These are phyloP conservation scores for Parasarocladium wereldwijsianum DNA, from an alignment of 2,329 filamentous ascomycete species.

Conservation along the genomic window DNA sequence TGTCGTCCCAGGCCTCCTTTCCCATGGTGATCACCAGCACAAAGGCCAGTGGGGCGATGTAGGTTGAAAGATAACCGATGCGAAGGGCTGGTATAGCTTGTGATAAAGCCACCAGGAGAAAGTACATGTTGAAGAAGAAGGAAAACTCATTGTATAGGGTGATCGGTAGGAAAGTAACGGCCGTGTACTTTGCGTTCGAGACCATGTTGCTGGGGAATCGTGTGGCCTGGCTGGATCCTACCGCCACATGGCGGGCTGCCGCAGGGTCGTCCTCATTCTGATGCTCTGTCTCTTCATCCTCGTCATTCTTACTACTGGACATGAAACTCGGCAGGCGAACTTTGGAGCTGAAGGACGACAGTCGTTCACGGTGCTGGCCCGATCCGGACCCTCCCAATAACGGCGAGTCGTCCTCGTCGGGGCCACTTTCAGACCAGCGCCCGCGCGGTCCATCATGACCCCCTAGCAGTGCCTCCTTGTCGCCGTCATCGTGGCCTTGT, in stretches of 20 bases:
- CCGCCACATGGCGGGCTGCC: slow-evolving; percentile 58
- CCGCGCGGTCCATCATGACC: slow-evolving; percentile 40
- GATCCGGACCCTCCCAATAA: slow-evolving; percentile 36
- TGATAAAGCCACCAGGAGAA: slow-evolving; percentile 84
- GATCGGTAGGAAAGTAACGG: slow-evolving; percentile 82
- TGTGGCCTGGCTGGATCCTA: slow-evolving; percentile 57
- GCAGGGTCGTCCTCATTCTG: slow-evolving; percentile 47
- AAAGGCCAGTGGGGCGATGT: slow-evolving; percentile 82
- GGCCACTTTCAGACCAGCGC: slow-evolving; percentile 45
- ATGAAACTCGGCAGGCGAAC: slow-evolving; percentile 57
- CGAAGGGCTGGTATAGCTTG: slow-evolving; percentile 80
- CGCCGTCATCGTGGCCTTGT: slow-evolving; percentile 36
- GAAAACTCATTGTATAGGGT: slow-evolving; percentile 98
- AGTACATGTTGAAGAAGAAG: slow-evolving; percentile 99
- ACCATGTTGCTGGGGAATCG: slow-evolving; percentile 82
- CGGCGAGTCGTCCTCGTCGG: slow-evolving; percentile 57
- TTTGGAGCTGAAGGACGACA: slow-evolving; percentile 23
- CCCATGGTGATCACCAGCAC: slow-evolving; percentile 85
- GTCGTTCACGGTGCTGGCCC: slow-evolving; percentile 11
- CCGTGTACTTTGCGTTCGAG: slow-evolving; percentile 95
- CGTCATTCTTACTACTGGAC: slow-evolving; percentile 25
- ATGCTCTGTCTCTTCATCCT: slow-evolving; percentile 24
- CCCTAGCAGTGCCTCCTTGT: slow-evolving; percentile 54
- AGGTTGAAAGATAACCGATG: slow-evolving; percentile 90
- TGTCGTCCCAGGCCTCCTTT: slow-evolving; percentile 92